Base-by-base conservation (phyloP, 1,284 basidiomycete species). In the Ustanciosporium gigantosporum region DNA sequence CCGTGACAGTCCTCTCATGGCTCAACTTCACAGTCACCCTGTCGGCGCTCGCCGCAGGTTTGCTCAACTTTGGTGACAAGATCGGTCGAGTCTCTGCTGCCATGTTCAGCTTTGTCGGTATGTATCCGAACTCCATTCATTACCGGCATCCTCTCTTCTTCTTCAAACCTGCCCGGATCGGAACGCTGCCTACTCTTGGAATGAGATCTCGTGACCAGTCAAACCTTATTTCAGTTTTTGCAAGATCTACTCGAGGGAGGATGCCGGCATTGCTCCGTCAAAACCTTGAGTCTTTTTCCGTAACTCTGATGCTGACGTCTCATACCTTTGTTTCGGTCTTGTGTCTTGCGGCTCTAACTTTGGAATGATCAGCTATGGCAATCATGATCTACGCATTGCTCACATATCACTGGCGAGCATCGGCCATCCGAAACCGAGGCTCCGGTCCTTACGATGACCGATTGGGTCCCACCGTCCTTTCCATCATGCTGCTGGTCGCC, bases 401-500 rank as follows among this genome's bases (percentile, higher is more conserved):
- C 67, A 91, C 91, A 34, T 97, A 93, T 79, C 93, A 97, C 79
- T 93, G 92, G 90, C 87, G 94, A 69, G 95, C 94, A 14, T 84
- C 86, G 23, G 91, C 92, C 19, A 99, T 99, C 76, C 86, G 93
- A 41, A 84, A 86, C 49, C 88, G 93, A 36, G 91, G 92, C 13
- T 86, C 89, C 43, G 94, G 92, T 19, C 93, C 94, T 2, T 98
- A 98, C 79, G 95, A 98, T 74, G 94, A 99, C 81, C 85, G 95
- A 48, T 80, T 97, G 45, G 72, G 72, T n/a, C 75, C 75, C 6
- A 77, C 75, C 29, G 65, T 76, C 16, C 72, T 77, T 16, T 74
- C 72, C 21, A 52, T 77, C 46, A 65, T 77, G 50, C 67, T 77
- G n/a, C 64, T 77, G 40, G 65, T 76, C 38, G 75, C 75, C 31